phyloP scores from a whole-genome alignment of 352 stramenopile species.

The Pelagophyceae sp. region DNA sequence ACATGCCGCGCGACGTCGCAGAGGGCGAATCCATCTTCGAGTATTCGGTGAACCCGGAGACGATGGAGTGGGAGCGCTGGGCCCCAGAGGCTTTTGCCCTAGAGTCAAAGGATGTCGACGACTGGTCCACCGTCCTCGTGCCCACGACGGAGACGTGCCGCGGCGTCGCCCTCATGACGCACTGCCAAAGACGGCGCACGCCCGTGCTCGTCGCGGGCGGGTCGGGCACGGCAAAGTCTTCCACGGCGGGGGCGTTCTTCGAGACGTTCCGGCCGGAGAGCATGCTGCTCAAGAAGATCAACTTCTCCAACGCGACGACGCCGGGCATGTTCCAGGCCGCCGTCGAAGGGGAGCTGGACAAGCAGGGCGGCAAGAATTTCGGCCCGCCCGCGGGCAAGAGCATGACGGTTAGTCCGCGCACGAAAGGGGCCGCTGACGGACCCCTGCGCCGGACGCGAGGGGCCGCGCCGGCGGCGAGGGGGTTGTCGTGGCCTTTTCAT shows the following conservation, averaged over 20 bases:
- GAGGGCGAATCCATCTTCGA: constrained; percentile 74
- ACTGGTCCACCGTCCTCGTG: constrained; percentile 68
- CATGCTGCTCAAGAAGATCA: constrained; percentile 68
- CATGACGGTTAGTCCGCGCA: too few relatives aligned
- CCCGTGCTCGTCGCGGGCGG: constrained; percentile 70
- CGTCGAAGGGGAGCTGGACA: constrained; percentile 80
- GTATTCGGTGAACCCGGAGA: constrained; percentile 71
- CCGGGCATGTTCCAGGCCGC: constrained; percentile 63
- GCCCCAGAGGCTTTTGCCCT: constrained; percentile 14
- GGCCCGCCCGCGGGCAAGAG: constrained; percentile 70
- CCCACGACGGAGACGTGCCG: constrained; percentile 69
- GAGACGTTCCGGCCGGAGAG: constrained; percentile 27
- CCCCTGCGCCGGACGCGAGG: too few relatives aligned
- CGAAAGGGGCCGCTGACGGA: too few relatives aligned
- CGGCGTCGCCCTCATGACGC: constrained; percentile 55
- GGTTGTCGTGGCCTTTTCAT: too few relatives aligned
- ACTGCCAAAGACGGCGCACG: constrained; percentile 41
- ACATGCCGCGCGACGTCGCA: constrained; percentile 35
- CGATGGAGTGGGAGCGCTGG: constrained; percentile 78
- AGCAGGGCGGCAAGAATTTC: constrained; percentile 82
- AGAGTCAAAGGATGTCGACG: constrained; percentile 25
- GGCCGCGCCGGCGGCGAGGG: too few relatives aligned
- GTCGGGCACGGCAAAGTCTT: constrained; percentile 71
- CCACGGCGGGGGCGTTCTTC: constrained; percentile 62
- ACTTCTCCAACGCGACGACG: constrained; percentile 68